Base-by-base conservation (phyloP, 371 early-diverging fungal genomes). In the Smittium mucronatum region DNA sequence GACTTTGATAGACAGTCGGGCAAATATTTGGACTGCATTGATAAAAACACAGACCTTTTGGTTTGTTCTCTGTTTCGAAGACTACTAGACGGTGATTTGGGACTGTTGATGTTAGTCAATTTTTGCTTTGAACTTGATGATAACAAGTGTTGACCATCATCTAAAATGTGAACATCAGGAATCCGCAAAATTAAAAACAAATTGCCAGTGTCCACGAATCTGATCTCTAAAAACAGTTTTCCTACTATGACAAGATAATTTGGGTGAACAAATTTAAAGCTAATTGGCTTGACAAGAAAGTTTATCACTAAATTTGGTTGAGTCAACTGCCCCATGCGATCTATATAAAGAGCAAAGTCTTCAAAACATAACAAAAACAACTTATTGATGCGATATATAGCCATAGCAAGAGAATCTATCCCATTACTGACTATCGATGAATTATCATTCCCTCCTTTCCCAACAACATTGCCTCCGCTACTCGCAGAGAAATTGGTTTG, bases 211-310 rank as follows among this genome's bases (percentile, higher is more conserved):
- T 90, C 87, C 16, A 91, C 87, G 73, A 93, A 84, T 30, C 93
- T 86, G 30, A 96, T 81, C 78, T 94, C 95, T 69, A 94, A 87
- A 74, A 95, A 94, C 29, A 82, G 81, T 26, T 87, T 76, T 65
- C 93, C 94, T 74, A 92, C 94, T 0, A 91, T 95, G 73, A 95
- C 78, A 31, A 96, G 81, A 74, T 90, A 95, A 47, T 47, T 47
- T 21, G 94, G 95, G 58, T 87, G 82, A 33, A 84, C 77, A 59
- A 85, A 86, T 25, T 89, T 86, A 75, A 87, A 78, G 34, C 80
- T 76, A 61, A 85, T 84, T 0, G 91, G 89, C 5, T 81, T 76
- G 8, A 88, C 88, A 69, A 86, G 88, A 89, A 87, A 89, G 66
- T 86, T 75, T 34, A 96, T 85, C 64, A 89, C 80, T n/a, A 31